Percentiles rank a stretch among this genome's conserved stretches.
These are phyloP conservation scores for Cylindrotheca closterium DNA, from an alignment of 108 stramenopile genomes.

Conservation along the genomic window DNA sequence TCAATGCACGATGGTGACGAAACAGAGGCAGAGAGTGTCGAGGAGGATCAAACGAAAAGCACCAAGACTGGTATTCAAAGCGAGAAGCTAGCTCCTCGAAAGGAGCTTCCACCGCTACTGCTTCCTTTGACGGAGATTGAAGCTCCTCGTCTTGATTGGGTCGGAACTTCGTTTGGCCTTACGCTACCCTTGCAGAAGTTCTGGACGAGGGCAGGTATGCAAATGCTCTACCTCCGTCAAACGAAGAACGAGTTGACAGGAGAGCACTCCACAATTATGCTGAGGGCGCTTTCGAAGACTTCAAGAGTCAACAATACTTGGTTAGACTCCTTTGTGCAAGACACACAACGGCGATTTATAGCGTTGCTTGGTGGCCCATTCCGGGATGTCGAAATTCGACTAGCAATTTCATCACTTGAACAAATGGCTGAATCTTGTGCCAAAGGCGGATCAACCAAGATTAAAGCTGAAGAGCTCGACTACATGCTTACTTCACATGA, in stretches of 20 bases:
- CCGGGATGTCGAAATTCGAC: conserved; percentile 73
- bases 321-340: conserved; percentile 90
- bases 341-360: conserved; percentile 86
- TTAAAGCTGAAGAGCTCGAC: conserved; percentile 77
- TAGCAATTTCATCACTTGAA: conserved; percentile 78
- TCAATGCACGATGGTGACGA: conserved; percentile 29
- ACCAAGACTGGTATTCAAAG: conserved; percentile 51
- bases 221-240: conserved; percentile 94
- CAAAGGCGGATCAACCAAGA: conserved; percentile 39
- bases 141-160: conserved; percentile 93
- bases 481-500: conserved; percentile 92
- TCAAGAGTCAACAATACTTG: conserved; percentile 87
- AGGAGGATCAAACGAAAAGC: conserved; percentile 23
- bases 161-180: conserved; percentile 96
- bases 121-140: conserved; percentile 82
- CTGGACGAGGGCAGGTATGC: conserved; percentile 91
- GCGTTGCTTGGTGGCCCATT: conserved; percentile 86
- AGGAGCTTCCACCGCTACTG: conserved; percentile 95
- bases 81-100: conserved; percentile 89
- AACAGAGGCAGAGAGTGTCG: conserved; percentile 43
- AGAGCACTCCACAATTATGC: conserved; percentile 94
- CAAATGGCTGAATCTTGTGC: conserved; percentile 32
- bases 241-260: conserved; percentile 98
- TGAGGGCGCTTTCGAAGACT: conserved; percentile 78
- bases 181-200: conserved; percentile 90